A percentile compares a stretch with the other conserved stretches of the same genome.
Evolutionary conservation across 2,329 filamentous ascomycete genomes (phyloP).

Genomic region (Verticillium nubilum): DNA sequence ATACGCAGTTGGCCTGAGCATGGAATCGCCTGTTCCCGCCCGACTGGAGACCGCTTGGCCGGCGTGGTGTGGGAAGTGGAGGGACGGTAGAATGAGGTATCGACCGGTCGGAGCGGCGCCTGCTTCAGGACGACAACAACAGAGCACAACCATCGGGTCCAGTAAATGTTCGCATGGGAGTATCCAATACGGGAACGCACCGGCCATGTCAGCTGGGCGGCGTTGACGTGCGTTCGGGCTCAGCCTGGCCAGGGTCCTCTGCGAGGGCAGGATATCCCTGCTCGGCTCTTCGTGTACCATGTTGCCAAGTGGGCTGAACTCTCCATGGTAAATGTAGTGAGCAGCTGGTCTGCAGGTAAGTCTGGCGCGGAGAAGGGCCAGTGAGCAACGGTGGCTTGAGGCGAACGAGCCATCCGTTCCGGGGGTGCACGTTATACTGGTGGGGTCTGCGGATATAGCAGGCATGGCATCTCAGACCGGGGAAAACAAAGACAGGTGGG

Average conservation of each 20-base stretch:
- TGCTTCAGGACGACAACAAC: conserved; percentile 13
- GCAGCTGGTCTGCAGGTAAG: too few relatives aligned
- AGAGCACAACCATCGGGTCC: conserved; percentile 4
- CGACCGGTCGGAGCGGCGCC: conserved; percentile 8
- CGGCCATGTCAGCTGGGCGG: not conserved
- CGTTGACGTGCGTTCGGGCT: not conserved
- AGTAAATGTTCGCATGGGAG: conserved; percentile 7
- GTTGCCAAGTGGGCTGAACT: not conserved
- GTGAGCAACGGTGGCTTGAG: not conserved
- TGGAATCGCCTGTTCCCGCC: conserved; percentile 8
- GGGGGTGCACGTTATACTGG: not conserved
- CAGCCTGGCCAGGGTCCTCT: not conserved
- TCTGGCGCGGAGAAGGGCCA: too few relatives aligned
- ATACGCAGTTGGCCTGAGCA: conserved; percentile 12
- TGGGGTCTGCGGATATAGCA: not conserved
- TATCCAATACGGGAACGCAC: not conserved
- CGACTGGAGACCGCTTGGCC: not conserved
- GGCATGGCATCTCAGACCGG: not conserved
- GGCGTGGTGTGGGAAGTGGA: not conserved
- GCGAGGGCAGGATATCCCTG: not conserved
- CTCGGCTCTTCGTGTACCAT: not conserved
- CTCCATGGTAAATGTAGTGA: not conserved
- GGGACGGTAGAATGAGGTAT: not conserved
- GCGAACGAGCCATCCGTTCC: not conserved
- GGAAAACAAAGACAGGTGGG: not conserved